These are phyloP conservation scores for Micractinium conductrix DNA, from an alignment of 139 green algal species.

Conservation along the genomic window DNA sequence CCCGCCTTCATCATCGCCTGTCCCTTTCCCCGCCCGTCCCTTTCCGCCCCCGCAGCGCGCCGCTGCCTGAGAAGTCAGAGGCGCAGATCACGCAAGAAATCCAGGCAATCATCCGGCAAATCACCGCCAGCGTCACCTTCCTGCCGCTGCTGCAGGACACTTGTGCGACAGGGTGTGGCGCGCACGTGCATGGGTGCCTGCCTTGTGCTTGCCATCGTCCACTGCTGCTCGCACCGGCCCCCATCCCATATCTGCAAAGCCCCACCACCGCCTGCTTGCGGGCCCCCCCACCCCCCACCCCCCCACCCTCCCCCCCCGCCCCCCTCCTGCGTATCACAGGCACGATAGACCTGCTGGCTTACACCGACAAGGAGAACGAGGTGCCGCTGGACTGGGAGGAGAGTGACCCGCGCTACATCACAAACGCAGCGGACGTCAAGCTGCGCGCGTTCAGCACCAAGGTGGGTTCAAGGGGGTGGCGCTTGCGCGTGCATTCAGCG, in stretches of 20 bases:
- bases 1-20: too few relatives aligned
- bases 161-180: slow-evolving; percentile 60
- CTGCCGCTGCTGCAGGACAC: slow-evolving; percentile 90
- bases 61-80: slow-evolving; percentile 78
- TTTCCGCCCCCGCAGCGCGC: slow-evolving; percentile 3
- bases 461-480: too few relatives aligned
- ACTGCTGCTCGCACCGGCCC: too few relatives aligned
- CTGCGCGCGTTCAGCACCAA: slow-evolving; percentile 95
- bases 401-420: slow-evolving; percentile 85
- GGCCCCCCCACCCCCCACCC: neutral
- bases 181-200: too few relatives aligned
- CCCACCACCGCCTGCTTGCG: too few relatives aligned
- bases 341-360: slow-evolving; percentile 94
- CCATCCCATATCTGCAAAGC: too few relatives aligned
- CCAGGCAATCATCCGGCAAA: slow-evolving; percentile 93
- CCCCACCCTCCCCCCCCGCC: neutral
- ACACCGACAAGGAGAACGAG: slow-evolving; percentile 77
- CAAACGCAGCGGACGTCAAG: slow-evolving; percentile 80
- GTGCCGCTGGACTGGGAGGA: slow-evolving; percentile 94
- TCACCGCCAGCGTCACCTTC: slow-evolving; percentile 95
- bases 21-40: too few relatives aligned
- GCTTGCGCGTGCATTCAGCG: neutral
- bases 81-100: slow-evolving; percentile 92
- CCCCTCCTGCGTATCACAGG: slow-evolving; percentile 50
- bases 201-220: too few relatives aligned